A percentile compares a stretch with the other conserved stretches of the same genome.
These are phyloP conservation scores for Hypoxylon sp. DNA, from an alignment of 2,329 filamentous ascomycete genomes.

Conservation along the genomic window DNA sequence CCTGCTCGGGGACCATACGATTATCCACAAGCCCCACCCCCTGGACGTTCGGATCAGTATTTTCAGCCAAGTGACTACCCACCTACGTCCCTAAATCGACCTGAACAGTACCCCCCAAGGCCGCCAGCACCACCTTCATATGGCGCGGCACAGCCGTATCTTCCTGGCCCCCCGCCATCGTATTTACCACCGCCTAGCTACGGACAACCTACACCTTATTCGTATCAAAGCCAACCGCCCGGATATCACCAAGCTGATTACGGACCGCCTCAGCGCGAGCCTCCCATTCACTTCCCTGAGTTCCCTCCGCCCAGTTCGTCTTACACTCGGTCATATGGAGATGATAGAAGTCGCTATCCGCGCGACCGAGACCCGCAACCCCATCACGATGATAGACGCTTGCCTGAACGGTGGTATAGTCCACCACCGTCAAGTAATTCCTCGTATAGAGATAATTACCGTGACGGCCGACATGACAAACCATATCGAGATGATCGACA, in stretches of 20 bases:
- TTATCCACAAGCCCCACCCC: slow-evolving; percentile 25
- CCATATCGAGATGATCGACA: slow-evolving; percentile 30
- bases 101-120: slow-evolving; percentile 20
- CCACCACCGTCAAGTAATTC: slow-evolving; percentile 14
- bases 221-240: slow-evolving; percentile 26
- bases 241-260: slow-evolving; percentile 30
- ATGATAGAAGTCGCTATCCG: slow-evolving; percentile 30
- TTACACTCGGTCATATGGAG: slow-evolving; percentile 24
- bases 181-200: slow-evolving; percentile 30
- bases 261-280: slow-evolving; percentile 29
- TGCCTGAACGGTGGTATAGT: slow-evolving; percentile 24
- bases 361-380: slow-evolving; percentile 28
- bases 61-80: slow-evolving; percentile 26
- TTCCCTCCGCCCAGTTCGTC: slow-evolving; percentile 27
- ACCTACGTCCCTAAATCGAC: slow-evolving; percentile 19
- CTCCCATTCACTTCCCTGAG: slow-evolving; percentile 31
- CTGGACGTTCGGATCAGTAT: slow-evolving; percentile 24
- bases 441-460: slow-evolving; percentile 25
- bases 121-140: slow-evolving; percentile 24
- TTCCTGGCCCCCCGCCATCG: slow-evolving; percentile 23
- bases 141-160: slow-evolving; percentile 17
- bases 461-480: slow-evolving; percentile 18
- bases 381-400: slow-evolving; percentile 26
- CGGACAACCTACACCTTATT: slow-evolving; percentile 23
- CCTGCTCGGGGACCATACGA: slow-evolving; percentile 29